A percentile compares a stretch with the other conserved stretches of the same genome.
Conservation (phyloP, 306 rosid species). For the Prunus kanzakura region DNA sequence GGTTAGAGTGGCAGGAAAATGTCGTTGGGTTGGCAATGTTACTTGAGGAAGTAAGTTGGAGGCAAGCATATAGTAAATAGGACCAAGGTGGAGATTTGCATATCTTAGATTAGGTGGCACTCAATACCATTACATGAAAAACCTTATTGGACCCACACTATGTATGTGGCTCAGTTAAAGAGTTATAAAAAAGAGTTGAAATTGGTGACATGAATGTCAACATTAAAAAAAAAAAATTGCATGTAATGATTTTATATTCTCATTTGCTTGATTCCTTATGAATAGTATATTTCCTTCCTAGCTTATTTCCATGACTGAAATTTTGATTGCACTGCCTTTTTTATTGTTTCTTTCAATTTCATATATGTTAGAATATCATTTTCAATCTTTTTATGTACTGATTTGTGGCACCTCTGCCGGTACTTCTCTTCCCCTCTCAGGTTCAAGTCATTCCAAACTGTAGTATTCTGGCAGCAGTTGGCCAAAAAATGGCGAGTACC, state of each 20-base stretch:
- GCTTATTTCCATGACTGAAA: background rate
- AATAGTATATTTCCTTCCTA: background rate
- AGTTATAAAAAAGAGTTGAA: background rate
- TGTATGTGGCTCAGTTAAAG: background rate
- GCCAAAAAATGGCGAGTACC: conserved; percentile 98
- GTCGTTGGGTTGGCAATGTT: background rate
- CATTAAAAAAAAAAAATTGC: background rate
- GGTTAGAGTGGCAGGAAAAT: background rate
- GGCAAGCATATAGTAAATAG: background rate
- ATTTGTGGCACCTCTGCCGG: conserved; percentile 15
- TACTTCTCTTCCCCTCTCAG: conserved; percentile 48
- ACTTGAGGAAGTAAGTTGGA: background rate
- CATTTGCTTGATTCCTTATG: background rate
- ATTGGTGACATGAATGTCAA: background rate
- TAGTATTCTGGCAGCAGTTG: conserved; percentile 99
- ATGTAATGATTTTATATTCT: background rate
- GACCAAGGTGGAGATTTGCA: background rate
- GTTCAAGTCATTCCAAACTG: conserved; percentile 85
- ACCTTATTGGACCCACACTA: background rate
- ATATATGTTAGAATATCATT: background rate
- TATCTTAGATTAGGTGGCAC: background rate
- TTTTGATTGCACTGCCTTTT: background rate
- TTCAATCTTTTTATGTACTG: background rate
- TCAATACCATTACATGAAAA: background rate
- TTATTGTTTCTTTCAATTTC: conserved; percentile 1